phyloP scores from a whole-genome alignment of 768 basidiomycete species.

The Ramaria rubella region DNA sequence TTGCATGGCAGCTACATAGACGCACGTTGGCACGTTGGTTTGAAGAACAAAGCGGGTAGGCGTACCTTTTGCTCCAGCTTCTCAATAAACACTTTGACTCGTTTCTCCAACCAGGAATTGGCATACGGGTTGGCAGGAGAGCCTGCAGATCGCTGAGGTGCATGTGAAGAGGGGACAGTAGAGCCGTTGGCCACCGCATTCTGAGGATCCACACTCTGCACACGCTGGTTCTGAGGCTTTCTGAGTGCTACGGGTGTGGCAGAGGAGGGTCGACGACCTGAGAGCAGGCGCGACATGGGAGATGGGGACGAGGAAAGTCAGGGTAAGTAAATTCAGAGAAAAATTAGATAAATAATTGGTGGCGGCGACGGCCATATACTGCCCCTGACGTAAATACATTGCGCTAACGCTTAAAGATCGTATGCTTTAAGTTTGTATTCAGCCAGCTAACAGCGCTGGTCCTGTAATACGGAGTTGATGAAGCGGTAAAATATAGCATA shows the following conservation, averaged over 20 bases:
- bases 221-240: neutral
- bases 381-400: no score
- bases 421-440: no score
- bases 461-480: no score
- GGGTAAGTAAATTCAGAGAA: neutral
- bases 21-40: neutral
- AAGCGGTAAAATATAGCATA: no score
- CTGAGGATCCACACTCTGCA: neutral
- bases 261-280: conserved; percentile 4
- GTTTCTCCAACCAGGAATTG: neutral
- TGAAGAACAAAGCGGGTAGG: neutral
- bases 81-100: neutral
- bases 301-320: neutral
- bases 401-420: no score
- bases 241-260: neutral
- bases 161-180: neutral
- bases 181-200: neutral
- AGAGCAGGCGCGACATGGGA: conserved; percentile 3
- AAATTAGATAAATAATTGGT: neutral
- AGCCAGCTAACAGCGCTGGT: no score
- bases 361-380: neutral
- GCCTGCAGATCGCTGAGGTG: neutral
- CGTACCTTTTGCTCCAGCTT: conserved; percentile 3
- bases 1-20: conserved; percentile 7
- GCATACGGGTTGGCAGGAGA: neutral